A percentile compares a stretch with the other conserved stretches of the same genome.
These are phyloP conservation scores for Cantharellus cinnabarinus DNA, from an alignment of 768 basidiomycete genomes.

Conservation along the genomic window DNA sequence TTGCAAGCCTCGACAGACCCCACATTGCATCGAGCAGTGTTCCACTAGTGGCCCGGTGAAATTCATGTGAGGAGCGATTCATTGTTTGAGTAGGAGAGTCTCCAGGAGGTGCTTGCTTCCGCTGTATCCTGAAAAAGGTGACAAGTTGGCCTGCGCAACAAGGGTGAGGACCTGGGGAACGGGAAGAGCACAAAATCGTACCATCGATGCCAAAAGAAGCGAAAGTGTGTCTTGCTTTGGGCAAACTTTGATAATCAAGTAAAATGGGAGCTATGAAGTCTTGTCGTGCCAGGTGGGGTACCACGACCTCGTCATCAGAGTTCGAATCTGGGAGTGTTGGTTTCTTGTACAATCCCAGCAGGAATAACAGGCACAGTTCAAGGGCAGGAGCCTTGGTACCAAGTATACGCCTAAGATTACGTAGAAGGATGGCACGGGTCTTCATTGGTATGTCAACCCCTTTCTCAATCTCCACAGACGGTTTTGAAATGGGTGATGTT, in stretches of 20 bases:
- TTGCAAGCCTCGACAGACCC: slow-evolving; percentile 6
- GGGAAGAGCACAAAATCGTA: slow-evolving; percentile 14
- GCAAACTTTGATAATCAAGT: slow-evolving; percentile 32
- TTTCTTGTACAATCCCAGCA: slow-evolving; percentile 32
- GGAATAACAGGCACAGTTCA: slow-evolving; percentile 62
- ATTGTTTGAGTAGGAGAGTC: slow-evolving; percentile 8
- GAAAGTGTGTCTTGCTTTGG: slow-evolving; percentile 71
- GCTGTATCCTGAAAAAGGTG: slow-evolving; percentile 43
- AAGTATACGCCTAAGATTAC: slow-evolving; percentile 50
- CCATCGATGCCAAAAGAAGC: slow-evolving; percentile 81
- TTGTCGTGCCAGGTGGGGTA: neutral
- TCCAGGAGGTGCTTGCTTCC: neutral
- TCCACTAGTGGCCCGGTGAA: slow-evolving; percentile 1
- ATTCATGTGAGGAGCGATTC: neutral
- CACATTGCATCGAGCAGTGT: slow-evolving; percentile 7
- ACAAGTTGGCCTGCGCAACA: slow-evolving; percentile 49
- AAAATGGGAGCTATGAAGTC: neutral
- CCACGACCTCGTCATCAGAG: slow-evolving; percentile 9
- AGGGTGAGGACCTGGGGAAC: neutral
- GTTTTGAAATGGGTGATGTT: slow-evolving; percentile 17
- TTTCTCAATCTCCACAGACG: slow-evolving; percentile 54
- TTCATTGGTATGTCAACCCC: slow-evolving; percentile 52
- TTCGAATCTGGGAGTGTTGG: slow-evolving; percentile 17
- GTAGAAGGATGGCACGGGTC: slow-evolving; percentile 58
- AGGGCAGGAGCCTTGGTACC: slow-evolving; percentile 64